Conservation (phyloP, 179 eudicot genomes). For the Patellifolia procumbens region DNA sequence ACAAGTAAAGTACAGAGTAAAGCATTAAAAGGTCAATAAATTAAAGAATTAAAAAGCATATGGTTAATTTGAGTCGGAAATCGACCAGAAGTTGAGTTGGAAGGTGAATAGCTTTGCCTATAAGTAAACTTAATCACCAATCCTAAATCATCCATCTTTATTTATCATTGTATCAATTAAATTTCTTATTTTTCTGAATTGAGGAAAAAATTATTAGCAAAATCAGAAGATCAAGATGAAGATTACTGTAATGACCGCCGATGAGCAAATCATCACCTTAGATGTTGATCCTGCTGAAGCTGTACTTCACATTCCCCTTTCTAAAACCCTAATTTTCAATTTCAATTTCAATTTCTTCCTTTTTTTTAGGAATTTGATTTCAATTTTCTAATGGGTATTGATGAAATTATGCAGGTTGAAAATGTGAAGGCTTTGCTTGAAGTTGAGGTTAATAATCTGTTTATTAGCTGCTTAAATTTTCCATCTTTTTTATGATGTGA, state of each 20-base stretch:
- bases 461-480: not conserved
- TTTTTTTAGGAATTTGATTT: not conserved
- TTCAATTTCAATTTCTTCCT: not conserved
- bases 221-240: slow-evolving; percentile 47
- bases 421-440: slow-evolving; percentile 95
- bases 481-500: not conserved
- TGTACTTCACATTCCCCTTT: slow-evolving; percentile 34
- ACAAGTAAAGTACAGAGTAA: no score
- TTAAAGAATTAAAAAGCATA: no score
- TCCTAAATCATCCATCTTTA: no score
- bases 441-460: slow-evolving; percentile 73
- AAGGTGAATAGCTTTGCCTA: not conserved
- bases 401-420: slow-evolving; percentile 58
- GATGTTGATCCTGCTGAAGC: slow-evolving; percentile 94
- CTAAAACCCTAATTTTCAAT: slow-evolving; percentile 29
- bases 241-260: slow-evolving; percentile 93
- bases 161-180: no score
- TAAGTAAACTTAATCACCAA: no score
- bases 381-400: slow-evolving; percentile 1
- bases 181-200: no score
- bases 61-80: not conserved
- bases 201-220: no score
- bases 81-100: not conserved
- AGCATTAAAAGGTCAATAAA: no score
- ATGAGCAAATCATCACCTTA: slow-evolving; percentile 72